Conservation (phyloP, 352 stramenopile species). For the Globisporangium alternatum region DNA sequence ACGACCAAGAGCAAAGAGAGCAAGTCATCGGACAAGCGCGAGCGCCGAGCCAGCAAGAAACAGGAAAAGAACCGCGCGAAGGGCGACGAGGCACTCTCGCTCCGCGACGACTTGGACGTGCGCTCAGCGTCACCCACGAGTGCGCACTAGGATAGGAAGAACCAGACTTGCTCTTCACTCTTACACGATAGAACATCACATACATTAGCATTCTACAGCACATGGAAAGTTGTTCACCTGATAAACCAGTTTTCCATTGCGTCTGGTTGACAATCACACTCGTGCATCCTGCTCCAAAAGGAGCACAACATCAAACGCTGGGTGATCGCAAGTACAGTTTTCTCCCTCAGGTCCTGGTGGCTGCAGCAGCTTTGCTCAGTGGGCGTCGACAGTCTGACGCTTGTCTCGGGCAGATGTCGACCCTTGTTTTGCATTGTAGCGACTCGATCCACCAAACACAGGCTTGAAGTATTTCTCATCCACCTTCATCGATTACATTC, state of each 20-base stretch:
- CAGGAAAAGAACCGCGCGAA: constrained; percentile 17
- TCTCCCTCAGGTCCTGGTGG: neutral
- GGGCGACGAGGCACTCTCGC: neutral
- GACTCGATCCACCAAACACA: constrained; percentile 49
- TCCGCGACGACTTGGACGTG: neutral
- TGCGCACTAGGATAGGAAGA: neutral
- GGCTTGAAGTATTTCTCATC: constrained; percentile 72
- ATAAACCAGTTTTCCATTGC: neutral
- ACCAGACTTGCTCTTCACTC: neutral
- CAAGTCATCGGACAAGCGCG: constrained; percentile 12
- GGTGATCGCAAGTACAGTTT: too few species aligned
- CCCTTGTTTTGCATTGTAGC: constrained; percentile 17
- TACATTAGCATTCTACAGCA: neutral
- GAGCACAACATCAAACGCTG: neutral
- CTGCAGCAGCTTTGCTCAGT: neutral
- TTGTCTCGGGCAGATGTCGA: neutral
- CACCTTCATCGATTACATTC: constrained; percentile 24
- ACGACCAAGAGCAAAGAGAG: neutral
- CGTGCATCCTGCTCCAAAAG: neutral
- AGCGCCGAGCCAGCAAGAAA: constrained; percentile 20
- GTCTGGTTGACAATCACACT: neutral
- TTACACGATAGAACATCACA: neutral
- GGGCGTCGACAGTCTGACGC: constrained; percentile 3
- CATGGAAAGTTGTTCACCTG: neutral
- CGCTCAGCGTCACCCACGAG: constrained; percentile 12